Evolutionary conservation across 768 basidiomycete species (phyloP).

Genomic region (Russula brevipes): DNA sequence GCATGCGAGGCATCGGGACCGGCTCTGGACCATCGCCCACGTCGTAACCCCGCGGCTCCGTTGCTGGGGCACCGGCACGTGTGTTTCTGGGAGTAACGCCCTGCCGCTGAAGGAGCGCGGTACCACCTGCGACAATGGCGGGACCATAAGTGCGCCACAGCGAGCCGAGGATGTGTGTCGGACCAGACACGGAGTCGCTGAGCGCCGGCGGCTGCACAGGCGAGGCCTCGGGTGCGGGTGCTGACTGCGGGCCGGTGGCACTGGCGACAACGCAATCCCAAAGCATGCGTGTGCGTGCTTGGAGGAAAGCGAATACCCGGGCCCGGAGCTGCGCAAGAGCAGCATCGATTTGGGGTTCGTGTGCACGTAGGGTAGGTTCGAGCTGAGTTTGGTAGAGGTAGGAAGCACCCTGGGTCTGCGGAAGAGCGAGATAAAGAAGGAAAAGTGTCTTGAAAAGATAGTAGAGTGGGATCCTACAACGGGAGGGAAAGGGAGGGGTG

Average conservation of each 20-base stretch:
- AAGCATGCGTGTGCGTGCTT: conserved; percentile 53
- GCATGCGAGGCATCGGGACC: conserved; percentile 38
- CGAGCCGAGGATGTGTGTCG: conserved; percentile 56
- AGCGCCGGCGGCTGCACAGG: conserved; percentile 42
- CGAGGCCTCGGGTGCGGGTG: conserved; percentile 24
- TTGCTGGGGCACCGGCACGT: neutral
- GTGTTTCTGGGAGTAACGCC: conserved; percentile 36
- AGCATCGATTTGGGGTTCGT: conserved; percentile 83
- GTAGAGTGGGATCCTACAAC: conserved; percentile 82
- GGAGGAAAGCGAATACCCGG: conserved; percentile 57
- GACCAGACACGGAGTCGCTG: conserved; percentile 54
- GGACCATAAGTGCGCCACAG: conserved; percentile 83
- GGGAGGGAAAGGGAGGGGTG: neutral
- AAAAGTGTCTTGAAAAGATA: conserved; percentile 74
- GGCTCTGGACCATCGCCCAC: conserved; percentile 11
- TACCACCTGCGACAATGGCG: conserved; percentile 59
- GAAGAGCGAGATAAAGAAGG: conserved; percentile 84
- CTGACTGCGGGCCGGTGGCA: conserved; percentile 40
- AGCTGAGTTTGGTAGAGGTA: conserved; percentile 79
- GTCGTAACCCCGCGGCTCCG: conserved; percentile 17
- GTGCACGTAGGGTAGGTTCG: conserved; percentile 73
- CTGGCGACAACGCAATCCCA: conserved; percentile 61
- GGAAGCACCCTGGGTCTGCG: conserved; percentile 83
- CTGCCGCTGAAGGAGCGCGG: conserved; percentile 54
- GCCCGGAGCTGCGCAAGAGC: conserved; percentile 62